Percentiles rank a stretch among this genome's conserved stretches.
These are phyloP conservation scores for Punica granatum DNA, from an alignment of 345 rosid genomes.

Conservation along the genomic window DNA sequence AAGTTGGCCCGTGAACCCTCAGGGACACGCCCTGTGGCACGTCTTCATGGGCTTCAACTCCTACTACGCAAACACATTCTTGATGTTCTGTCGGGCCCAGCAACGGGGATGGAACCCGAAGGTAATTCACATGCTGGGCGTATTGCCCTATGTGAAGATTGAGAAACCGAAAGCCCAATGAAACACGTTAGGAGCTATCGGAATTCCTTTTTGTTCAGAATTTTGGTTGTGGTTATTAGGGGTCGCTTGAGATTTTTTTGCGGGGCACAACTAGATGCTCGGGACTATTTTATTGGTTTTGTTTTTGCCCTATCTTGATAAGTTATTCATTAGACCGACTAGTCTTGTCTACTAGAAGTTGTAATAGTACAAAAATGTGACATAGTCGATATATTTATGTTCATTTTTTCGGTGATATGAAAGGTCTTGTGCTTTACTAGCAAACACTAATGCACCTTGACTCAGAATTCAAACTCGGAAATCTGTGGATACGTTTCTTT, in stretches of 20 bases:
- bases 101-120: conserved; percentile 74
- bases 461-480: background rate
- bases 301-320: background rate
- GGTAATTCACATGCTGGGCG: conserved; percentile 44
- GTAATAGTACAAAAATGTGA: conserved; percentile 2
- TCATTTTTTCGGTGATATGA: background rate
- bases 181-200: conserved; percentile 5
- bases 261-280: background rate
- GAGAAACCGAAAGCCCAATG: conserved; percentile 63
- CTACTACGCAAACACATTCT: conserved; percentile 80
- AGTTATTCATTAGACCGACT: conserved; percentile 2
- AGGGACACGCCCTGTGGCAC: conserved; percentile 96
- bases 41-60: conserved; percentile 82
- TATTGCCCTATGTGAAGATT: conserved; percentile 76
- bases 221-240: background rate
- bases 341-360: conserved; percentile 4
- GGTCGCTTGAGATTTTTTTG: conserved; percentile 5
- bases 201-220: background rate
- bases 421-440: background rate
- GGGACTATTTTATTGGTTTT: background rate
- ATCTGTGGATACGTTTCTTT: background rate
- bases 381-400: conserved; percentile 2
- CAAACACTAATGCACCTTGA: background rate
- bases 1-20: conserved; percentile 65
- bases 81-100: conserved; percentile 96